Evolutionary conservation across 306 rosid species (phyloP).

Genomic region (Sicyos baderoa): DNA sequence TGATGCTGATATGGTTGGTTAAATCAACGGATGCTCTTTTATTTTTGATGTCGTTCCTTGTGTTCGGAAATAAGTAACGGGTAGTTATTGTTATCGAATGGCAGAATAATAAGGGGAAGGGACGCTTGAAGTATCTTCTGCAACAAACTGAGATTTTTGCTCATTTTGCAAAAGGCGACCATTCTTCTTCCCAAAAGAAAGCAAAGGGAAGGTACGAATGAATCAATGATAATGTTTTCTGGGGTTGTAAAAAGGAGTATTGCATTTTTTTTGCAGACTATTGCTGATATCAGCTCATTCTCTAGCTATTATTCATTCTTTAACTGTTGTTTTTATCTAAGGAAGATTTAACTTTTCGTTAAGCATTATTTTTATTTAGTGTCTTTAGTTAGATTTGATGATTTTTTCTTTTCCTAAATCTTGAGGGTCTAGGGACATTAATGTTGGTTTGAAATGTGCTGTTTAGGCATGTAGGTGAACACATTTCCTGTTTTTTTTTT

Average conservation of each 20-base stretch:
- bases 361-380: not conserved
- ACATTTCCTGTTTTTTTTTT: not conserved
- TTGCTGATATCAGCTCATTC: not conserved
- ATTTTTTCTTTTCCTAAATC: not conserved
- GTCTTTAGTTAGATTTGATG: not conserved
- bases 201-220: slow-evolving; percentile 57
- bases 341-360: not conserved
- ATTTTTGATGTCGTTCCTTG: not conserved
- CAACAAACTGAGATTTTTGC: slow-evolving; percentile 98
- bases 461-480: not conserved
- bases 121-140: slow-evolving; percentile 84
- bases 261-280: not conserved
- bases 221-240: not conserved
- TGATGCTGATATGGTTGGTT: slow-evolving; percentile 86
- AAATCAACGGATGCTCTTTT: not conserved
- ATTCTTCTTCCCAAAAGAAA: slow-evolving; percentile 69
- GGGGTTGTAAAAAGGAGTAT: not conserved
- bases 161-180: slow-evolving; percentile 85
- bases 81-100: slow-evolving; percentile 11
- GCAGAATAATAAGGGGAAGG: slow-evolving; percentile 77
- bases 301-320: not conserved
- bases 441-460: not conserved
- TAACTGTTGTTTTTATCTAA: not conserved
- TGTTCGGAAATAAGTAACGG: no score
- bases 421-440: not conserved